Evolutionary conservation across 768 basidiomycete species (phyloP).

Genomic region (Sporobolomyces phaffii): DNA sequence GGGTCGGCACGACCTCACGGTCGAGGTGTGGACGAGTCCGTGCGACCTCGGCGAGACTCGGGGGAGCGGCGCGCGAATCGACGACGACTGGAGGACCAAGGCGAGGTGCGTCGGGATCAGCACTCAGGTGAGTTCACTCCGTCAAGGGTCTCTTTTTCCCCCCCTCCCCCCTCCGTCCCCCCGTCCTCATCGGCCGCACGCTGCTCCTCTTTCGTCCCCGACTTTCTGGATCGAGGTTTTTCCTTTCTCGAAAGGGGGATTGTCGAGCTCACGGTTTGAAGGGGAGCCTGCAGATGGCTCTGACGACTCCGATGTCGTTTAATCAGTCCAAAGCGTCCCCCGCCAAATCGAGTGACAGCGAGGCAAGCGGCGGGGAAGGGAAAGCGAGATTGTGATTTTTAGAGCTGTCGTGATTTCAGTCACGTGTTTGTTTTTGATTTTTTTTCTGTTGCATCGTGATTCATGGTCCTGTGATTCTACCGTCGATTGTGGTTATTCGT

Average conservation of each 20-base stretch:
- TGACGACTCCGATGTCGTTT: conserved; percentile 16
- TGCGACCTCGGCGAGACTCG: not conserved
- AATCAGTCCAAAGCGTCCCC: not conserved
- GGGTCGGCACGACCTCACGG: conserved; percentile 30
- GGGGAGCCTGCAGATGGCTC: conserved; percentile 30
- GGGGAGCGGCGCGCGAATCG: not conserved
- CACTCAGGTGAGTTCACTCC: conserved; percentile 20
- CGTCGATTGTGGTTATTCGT: too few species aligned
- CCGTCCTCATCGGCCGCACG: too few species aligned
- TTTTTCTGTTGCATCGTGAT: too few species aligned
- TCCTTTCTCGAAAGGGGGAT: too few species aligned
- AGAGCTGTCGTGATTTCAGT: too few species aligned
- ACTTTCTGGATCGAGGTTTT: not conserved
- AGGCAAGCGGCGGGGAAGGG: not conserved
- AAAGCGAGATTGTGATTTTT: conserved; percentile 7
- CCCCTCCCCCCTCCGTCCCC: too few species aligned
- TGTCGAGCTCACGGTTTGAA: too few species aligned
- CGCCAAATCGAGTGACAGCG: not conserved
- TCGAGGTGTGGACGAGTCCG: conserved; percentile 29
- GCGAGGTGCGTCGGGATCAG: conserved; percentile 24
- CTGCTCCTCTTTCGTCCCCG: too few species aligned
- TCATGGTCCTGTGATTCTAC: too few species aligned
- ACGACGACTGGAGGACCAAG: conserved; percentile 9
- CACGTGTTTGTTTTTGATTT: too few species aligned
- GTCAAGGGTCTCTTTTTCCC: too few species aligned